A percentile compares a stretch with the other conserved stretches of the same genome.
Conservation (phyloP, 495 filamentous ascomycete species). For the Amphirosellinia nigrospora region DNA sequence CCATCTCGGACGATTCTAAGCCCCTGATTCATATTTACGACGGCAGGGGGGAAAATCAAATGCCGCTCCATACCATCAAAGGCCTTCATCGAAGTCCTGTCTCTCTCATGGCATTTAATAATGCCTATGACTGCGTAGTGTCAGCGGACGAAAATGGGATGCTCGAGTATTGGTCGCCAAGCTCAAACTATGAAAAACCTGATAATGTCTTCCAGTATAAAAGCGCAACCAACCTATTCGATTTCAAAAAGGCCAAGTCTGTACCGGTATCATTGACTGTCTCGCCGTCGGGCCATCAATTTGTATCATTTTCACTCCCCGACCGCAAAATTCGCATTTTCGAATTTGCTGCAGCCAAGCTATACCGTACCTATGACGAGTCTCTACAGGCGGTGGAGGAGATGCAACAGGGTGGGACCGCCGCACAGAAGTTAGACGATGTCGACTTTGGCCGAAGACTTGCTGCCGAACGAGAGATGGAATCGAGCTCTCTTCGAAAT, state of each 20-base stretch:
- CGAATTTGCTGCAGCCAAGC: conserved; percentile 85
- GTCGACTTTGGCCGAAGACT: conserved; percentile 92
- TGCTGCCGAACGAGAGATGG: conserved; percentile 85
- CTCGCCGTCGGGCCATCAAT: conserved; percentile 81
- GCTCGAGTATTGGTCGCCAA: conserved; percentile 95
- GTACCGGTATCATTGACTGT: conserved; percentile 83
- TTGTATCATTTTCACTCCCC: conserved; percentile 90
- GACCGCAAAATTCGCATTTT: conserved; percentile 93
- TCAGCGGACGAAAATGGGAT: conserved; percentile 91
- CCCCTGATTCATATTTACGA: conserved; percentile 82
- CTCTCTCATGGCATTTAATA: conserved; percentile 85
- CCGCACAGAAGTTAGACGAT: conserved; percentile 76
- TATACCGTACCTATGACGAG: conserved; percentile 93
- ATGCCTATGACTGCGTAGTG: conserved; percentile 84
- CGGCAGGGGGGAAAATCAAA: conserved; percentile 79
- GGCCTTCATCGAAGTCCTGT: conserved; percentile 80
- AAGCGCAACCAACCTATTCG: conserved; percentile 90
- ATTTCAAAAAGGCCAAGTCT: conserved; percentile 95
- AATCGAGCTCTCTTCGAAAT: conserved; percentile 64
- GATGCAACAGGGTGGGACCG: conserved; percentile 92
- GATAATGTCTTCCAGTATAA: conserved; percentile 91
- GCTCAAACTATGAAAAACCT: conserved; percentile 83
- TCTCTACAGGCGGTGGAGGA: conserved; percentile 83
- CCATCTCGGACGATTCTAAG: conserved; percentile 82
- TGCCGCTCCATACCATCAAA: conserved; percentile 74